These are phyloP conservation scores for Trichosporon sp. DNA, from an alignment of 1,284 basidiomycete species.

Conservation along the genomic window DNA sequence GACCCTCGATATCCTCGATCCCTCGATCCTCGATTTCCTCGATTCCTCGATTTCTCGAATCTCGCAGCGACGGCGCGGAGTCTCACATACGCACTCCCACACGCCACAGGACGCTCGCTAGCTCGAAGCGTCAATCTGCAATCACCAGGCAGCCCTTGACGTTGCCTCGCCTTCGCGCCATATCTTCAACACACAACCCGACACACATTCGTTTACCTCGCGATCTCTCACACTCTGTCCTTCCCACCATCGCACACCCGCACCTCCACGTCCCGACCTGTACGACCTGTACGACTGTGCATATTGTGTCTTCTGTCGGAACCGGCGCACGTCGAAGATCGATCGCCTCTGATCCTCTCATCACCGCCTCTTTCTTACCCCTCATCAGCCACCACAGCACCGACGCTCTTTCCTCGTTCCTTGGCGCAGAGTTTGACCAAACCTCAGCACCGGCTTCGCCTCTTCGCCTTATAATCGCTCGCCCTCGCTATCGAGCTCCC, in stretches of 20 bases:
- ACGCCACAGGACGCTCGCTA: neutral
- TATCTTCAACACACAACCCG: neutral
- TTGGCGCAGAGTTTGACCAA: neutral
- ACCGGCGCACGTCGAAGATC: neutral
- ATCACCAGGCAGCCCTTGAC: neutral
- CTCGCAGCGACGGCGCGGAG: neutral
- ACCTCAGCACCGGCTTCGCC: neutral
- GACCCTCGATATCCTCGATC: neutral
- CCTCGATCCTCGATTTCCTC: neutral
- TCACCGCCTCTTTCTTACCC: neutral
- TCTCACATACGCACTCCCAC: neutral
- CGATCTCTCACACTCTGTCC: neutral
- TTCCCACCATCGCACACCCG: neutral
- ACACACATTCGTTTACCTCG: neutral
- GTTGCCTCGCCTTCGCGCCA: neutral
- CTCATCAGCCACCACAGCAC: neutral
- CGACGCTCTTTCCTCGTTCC: neutral
- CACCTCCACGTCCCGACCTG: neutral
- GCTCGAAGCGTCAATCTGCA: neutral
- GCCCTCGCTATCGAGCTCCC: neutral
- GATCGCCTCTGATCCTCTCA: neutral
- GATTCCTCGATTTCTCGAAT: neutral
- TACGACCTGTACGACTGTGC: neutral
- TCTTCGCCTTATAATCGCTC: neutral
- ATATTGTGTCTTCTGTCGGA: neutral